A percentile compares a stretch with the other conserved stretches of the same genome.
These are phyloP conservation scores for Solanum paucissectum DNA, from an alignment of 257 asterid species.

Conservation along the genomic window DNA sequence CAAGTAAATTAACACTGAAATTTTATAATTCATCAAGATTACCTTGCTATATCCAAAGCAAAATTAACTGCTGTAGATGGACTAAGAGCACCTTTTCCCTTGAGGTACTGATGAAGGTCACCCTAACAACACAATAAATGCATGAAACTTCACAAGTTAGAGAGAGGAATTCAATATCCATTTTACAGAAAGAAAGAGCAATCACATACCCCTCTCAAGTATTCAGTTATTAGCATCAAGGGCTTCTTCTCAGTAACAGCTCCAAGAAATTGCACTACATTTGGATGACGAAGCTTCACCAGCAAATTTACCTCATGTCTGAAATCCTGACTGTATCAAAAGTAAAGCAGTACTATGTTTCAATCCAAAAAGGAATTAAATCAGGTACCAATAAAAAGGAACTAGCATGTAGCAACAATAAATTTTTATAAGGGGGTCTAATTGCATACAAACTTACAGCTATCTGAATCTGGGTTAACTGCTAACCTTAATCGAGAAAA, in stretches of 20 bases:
- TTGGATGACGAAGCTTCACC: conserved; percentile 98
- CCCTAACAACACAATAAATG: conserved; percentile 45
- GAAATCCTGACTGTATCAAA: conserved; percentile 78
- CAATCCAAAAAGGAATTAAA: background rate
- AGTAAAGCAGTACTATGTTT: background rate
- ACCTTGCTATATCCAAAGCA: conserved; percentile 96
- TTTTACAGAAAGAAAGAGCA: background rate
- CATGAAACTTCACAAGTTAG: background rate
- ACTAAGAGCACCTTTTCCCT: conserved; percentile 81
- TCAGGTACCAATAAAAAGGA: background rate
- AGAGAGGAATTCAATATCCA: background rate
- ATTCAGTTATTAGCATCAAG: conserved; percentile 87
- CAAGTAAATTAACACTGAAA: background rate
- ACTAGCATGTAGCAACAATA: background rate
- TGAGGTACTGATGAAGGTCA: conserved; percentile 90
- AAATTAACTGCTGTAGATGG: conserved; percentile 72
- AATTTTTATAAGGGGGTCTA: background rate
- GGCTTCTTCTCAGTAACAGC: conserved; percentile 95
- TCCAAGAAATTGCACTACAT: conserved; percentile 95
- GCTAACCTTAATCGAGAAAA: background rate
- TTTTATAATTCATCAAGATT: background rate
- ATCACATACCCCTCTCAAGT: conserved; percentile 80
- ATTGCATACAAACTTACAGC: background rate
- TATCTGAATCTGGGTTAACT: background rate
- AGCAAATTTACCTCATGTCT: conserved; percentile 96